phyloP scores from a whole-genome alignment of 345 rosid species.

The Carallia brachiata region DNA sequence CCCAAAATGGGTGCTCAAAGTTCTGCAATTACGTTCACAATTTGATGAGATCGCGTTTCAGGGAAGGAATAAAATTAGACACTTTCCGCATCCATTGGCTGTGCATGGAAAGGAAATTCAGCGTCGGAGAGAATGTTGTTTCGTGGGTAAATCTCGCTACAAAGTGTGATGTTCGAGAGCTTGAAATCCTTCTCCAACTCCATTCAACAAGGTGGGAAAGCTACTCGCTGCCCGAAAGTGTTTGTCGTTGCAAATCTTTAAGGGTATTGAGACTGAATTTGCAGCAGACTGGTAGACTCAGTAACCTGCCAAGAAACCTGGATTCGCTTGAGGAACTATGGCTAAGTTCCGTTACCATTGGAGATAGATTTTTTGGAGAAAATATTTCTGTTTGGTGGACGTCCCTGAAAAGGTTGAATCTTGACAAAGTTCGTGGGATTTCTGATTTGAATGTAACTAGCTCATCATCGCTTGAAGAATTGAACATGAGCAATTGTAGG shows the following conservation, averaged over 20 bases:
- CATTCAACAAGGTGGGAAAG: background rate
- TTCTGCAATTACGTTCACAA: conserved; percentile 11
- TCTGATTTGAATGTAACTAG: background rate
- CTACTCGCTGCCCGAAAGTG: conserved; percentile 8
- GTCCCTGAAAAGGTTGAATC: conserved; percentile 14
- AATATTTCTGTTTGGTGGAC: conserved; percentile 3
- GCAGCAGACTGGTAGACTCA: conserved; percentile 5
- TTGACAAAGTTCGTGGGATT: background rate
- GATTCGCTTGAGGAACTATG: conserved; percentile 9
- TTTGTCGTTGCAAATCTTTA: conserved; percentile 11
- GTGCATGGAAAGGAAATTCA: background rate
- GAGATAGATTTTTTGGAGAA: background rate
- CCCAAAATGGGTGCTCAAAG: background rate
- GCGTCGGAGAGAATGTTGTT: background rate
- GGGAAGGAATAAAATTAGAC: background rate
- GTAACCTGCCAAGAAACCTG: background rate
- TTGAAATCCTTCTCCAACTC: conserved; percentile 13
- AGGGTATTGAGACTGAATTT: conserved; percentile 17
- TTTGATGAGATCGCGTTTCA: background rate
- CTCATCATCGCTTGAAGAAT: conserved; percentile 13
- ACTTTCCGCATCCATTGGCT: conserved; percentile 13
- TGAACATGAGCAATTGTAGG: background rate
- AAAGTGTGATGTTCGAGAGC: conserved; percentile 10
- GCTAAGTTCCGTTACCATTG: background rate
- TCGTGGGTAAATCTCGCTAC: conserved; percentile 3